A percentile compares a stretch with the other conserved stretches of the same genome.
Conservation (phyloP, 2,329 filamentous ascomycete genomes). For the Stemphylium beticola region DNA sequence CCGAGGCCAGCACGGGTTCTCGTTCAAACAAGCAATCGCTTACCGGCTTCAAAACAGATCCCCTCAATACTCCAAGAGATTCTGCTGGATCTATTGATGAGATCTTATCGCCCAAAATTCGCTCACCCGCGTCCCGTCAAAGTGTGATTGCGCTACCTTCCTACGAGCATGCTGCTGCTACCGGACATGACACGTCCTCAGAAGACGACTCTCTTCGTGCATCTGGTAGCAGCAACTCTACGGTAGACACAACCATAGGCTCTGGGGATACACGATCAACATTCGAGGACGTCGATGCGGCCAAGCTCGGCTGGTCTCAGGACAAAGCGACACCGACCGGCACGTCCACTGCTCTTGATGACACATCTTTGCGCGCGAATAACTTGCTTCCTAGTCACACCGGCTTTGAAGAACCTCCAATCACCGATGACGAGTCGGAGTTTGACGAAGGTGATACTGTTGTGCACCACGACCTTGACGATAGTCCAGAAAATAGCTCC, state of each 20-base stretch:
- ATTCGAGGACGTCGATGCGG: not conserved
- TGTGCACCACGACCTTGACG: conserved; percentile 37
- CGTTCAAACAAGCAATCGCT: not conserved
- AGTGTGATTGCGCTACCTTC: not conserved
- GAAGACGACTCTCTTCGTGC: conserved; percentile 1
- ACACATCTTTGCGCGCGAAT: not conserved
- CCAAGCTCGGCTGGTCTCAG: not conserved
- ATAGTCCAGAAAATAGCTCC: conserved; percentile 8
- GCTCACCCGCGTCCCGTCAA: not conserved
- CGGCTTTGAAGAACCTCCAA: conserved; percentile 5
- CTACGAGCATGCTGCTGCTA: not conserved
- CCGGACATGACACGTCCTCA: not conserved
- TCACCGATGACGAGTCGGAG: conserved; percentile 33
- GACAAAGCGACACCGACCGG: not conserved
- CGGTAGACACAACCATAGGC: not conserved
- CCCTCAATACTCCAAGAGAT: not conserved
- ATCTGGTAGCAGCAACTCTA: not conserved
- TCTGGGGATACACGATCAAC: not conserved
- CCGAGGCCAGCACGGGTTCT: not conserved
- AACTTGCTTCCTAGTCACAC: not conserved
- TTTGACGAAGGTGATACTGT: conserved; percentile 47
- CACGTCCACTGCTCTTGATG: not conserved
- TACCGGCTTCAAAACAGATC: not conserved
- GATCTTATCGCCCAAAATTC: not conserved
- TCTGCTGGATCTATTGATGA: conserved; percentile 3